Evolutionary conservation across 805 yeast species (phyloP).

Genomic region (Candida yuanshanica): DNA sequence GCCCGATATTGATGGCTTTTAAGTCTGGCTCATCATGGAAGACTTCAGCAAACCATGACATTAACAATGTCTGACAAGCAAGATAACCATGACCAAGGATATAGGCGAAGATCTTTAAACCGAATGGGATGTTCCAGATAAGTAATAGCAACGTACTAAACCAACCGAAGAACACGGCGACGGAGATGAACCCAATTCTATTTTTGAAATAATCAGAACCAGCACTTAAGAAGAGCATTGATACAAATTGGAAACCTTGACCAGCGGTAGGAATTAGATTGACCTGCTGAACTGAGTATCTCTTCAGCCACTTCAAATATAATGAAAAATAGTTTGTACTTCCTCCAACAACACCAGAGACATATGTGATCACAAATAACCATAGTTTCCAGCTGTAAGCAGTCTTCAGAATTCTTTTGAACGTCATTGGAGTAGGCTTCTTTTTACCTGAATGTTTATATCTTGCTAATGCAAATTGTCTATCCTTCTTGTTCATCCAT

Average conservation of each 20-base stretch:
- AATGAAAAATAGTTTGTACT: not conserved
- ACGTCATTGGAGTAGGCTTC: constrained; percentile 1
- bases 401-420: not conserved
- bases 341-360: not conserved
- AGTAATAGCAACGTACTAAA: not conserved
- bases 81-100: not conserved
- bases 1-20: constrained; percentile 1
- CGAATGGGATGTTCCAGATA: constrained; percentile 1
- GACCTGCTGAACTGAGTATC: not conserved
- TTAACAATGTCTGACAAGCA: constrained; percentile 1
- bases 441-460: not conserved
- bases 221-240: constrained; percentile 1
- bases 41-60: constrained; percentile 3
- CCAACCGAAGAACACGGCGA: not conserved
- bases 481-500: constrained; percentile 5
- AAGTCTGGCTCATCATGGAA: constrained; percentile 1
- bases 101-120: not conserved
- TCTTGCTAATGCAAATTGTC: constrained; percentile 5
- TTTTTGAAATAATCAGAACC: too few relatives aligned
- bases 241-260: not conserved
- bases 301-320: not conserved
- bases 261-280: constrained; percentile 1
- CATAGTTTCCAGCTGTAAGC: constrained; percentile 1
- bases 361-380: not conserved
- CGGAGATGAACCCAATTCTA: not conserved